Base-by-base conservation (phyloP, 306 rosid species). In the Potentilla sterilis region DNA sequence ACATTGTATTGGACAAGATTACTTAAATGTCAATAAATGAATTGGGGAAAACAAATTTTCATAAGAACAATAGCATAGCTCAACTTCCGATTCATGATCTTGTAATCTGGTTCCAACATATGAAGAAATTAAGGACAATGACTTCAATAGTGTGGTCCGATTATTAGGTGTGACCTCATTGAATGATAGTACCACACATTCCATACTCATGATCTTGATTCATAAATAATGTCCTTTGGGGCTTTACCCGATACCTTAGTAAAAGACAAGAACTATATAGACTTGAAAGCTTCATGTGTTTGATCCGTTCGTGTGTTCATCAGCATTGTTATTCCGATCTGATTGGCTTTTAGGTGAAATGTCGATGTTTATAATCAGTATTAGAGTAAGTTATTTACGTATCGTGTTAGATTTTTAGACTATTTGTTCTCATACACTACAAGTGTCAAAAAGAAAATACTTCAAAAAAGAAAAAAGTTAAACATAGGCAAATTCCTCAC, bases 91-190 rank as follows among this genome's bases (percentile, higher is more conserved):
- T 75, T 34, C 21, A 48, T 54, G 67, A 62, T 69, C 41, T 28
- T 69, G 73, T 63, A 58, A 46, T 69, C 75, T 80, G 81, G 82
- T 82, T 75, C 76, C 76, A 67, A 69, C 86, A 80, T 80, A 80
- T 89, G 9, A 80, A 81, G 92, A 74, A 83, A 89, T 5, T 76
- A 49, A 83, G 85, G 79, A 83, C 86, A 69, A 21, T 49, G 82
- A 34, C 46, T 15, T 78, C 70, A 19, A 43, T 78, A 61, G 44
- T 44, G 22, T 35, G 49, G 77, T 55, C 48, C 73, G 35, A 67
- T 49, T 49, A 16, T 69, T 72, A 24, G 79, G 68, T 69, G 81
- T 70, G 59, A 28, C 76, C 74, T 54, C 66, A 38, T 82, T 52
- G 58, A 82, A 69, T 73, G 22, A 22, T 38, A 3, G 14, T 67